Conservation (phyloP, 2,329 filamentous ascomycete genomes). For the Coniochaeta sp. region DNA sequence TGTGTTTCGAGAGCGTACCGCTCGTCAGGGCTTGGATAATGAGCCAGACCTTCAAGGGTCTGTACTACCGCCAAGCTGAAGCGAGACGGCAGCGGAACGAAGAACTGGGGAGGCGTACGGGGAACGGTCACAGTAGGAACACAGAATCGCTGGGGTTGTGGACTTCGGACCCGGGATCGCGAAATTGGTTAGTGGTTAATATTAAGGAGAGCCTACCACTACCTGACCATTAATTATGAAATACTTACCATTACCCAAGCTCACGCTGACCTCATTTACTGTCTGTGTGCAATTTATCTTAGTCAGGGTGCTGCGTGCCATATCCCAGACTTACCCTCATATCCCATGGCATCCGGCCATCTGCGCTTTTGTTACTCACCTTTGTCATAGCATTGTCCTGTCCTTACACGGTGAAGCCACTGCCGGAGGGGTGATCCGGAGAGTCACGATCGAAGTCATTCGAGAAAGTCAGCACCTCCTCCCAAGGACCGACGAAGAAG, state of each 20-base stretch:
- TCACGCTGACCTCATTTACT: neutral
- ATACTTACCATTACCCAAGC: neutral
- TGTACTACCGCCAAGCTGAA: neutral
- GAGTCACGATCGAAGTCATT: neutral
- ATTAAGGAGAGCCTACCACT: neutral
- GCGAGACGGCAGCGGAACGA: neutral
- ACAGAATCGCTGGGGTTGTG: neutral
- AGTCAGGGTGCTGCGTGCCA: neutral
- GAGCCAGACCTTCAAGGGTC: neutral
- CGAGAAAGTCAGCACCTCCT: neutral
- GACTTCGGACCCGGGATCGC: neutral
- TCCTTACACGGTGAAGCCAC: neutral
- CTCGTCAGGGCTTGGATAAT: neutral
- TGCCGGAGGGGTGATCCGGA: neutral
- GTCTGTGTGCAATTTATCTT: neutral
- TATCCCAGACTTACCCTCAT: too few species aligned
- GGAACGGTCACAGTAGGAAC: neutral
- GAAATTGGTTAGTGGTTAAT: neutral
- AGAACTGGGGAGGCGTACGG: neutral
- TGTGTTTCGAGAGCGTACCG: neutral
- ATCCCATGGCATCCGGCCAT: too few species aligned
- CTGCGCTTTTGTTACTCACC: neutral
- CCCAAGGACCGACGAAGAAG: neutral
- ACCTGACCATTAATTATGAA: neutral
- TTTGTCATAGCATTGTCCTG: neutral